Base-by-base conservation (phyloP, 2,329 filamentous ascomycete genomes). In the Venturia aucupariae region DNA sequence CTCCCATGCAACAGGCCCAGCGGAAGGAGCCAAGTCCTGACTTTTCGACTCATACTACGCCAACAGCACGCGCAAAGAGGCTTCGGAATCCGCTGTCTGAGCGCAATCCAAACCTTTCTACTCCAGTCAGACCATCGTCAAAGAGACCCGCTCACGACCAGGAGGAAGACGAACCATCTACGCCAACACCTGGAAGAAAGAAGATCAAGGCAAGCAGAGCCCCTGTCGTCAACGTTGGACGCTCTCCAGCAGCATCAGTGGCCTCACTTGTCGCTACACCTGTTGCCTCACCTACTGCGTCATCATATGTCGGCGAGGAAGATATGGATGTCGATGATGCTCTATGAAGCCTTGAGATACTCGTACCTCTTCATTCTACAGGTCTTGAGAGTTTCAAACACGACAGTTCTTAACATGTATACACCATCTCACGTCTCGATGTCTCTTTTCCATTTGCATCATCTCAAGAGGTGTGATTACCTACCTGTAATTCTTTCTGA, bases 161-260 rank as follows among this genome's bases (percentile, higher is more conserved):
- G 10, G 51, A 57, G 8, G 51, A 57, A n/a, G 51, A 57, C 17
- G 51, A 57, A 5, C 15, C 4, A 57, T 35, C 4, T 35, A 57
- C 51, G 35, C 19, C 27, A 15, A 35, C 51, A 2, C 30, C 30
- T 6, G 51, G 17, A 11, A 32, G 51, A 35, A 57, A 57, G 51
- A 57, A 57, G 51, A 57, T 57, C 15, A 57, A 57, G 51, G 51
- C 51, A 6, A 57, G 51, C 51, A 32, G 51, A 57, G 51, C 51
- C 15, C 30, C 30, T 19, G 30, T 57, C 27, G 51, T 57, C 15
- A 35, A 57, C 35, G 51, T 57, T 35, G 51, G 51, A 32, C 51
- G 51, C 3, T 57, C 51, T 5, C 51, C 51, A 27, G 19, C 51
- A 19, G 13, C 51, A 35, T 57, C 48, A 17, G 24, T 32, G 6